phyloP scores from a whole-genome alignment of 352 stramenopile species.

The Globisporangium okanoganense region DNA sequence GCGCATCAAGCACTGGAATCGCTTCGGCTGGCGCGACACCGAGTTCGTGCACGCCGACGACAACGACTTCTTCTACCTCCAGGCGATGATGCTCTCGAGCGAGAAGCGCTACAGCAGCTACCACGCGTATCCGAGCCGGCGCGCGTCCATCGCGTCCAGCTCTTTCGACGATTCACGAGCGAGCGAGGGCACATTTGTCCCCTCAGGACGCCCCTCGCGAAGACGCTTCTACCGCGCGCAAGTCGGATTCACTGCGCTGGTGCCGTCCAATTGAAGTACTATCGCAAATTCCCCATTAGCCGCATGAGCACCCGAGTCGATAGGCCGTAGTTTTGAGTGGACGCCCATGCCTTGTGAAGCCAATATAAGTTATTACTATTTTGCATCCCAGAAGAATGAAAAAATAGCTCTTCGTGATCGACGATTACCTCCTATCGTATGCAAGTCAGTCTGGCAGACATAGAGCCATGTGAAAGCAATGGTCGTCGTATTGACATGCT shows the following conservation, averaged over 20 bases:
- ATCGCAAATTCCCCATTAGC: neutral
- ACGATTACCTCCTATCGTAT: neutral
- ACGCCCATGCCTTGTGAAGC: neutral
- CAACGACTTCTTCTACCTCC: conserved; percentile 35
- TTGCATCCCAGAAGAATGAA: conserved; percentile 19
- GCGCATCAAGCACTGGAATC: conserved; percentile 60
- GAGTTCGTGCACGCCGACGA: conserved; percentile 34
- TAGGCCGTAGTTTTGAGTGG: neutral
- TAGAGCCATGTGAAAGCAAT: neutral
- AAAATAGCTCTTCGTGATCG: neutral
- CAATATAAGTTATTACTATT: conserved; percentile 13
- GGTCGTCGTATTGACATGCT: neutral
- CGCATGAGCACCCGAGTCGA: neutral
- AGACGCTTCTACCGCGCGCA: conserved; percentile 55
- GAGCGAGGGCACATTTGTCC: conserved; percentile 14
- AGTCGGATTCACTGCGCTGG: conserved; percentile 20
- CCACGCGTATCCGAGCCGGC: conserved; percentile 14
- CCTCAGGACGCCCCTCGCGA: conserved; percentile 24
- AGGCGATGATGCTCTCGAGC: conserved; percentile 26
- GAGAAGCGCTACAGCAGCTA: conserved; percentile 28
- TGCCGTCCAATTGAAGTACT: conserved; percentile 8
- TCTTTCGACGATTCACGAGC: neutral
- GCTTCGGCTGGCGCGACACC: conserved; percentile 64
- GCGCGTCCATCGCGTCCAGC: neutral
- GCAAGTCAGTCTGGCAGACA: neutral